phyloP scores from a whole-genome alignment of 495 filamentous ascomycete species.

The Parathielavia hyrcaniae region DNA sequence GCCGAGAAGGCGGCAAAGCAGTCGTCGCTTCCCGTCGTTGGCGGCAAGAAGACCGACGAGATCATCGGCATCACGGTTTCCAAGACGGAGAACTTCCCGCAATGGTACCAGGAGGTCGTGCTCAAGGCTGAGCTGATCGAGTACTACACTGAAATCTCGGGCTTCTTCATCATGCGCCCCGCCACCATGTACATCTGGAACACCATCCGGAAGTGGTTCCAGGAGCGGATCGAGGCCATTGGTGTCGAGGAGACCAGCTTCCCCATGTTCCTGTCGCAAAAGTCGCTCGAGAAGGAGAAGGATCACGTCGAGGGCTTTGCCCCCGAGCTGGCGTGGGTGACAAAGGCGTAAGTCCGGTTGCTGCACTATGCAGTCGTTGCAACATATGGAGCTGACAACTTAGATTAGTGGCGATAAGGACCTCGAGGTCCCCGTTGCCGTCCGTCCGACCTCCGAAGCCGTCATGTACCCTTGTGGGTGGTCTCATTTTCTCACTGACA shows the following conservation, averaged over 20 bases:
- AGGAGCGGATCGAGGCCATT: constrained; percentile 74
- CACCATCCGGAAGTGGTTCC: constrained; percentile 83
- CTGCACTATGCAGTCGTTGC: background rate
- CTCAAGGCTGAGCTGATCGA: constrained; percentile 93
- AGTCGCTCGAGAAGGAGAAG: constrained; percentile 89
- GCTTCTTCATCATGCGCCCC: constrained; percentile 89
- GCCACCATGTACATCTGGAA: constrained; percentile 90
- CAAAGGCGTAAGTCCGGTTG: constrained; percentile 66
- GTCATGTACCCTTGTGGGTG: constrained; percentile 69
- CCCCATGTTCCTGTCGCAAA: constrained; percentile 86
- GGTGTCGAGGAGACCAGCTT: constrained; percentile 94
- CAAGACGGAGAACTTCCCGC: constrained; percentile 81
- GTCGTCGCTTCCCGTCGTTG: constrained; percentile 40
- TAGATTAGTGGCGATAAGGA: constrained; percentile 70
- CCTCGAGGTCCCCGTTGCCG: constrained; percentile 89
- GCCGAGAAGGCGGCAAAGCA: constrained; percentile 61
- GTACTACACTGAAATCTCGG: constrained; percentile 66
- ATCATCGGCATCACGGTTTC: constrained; percentile 79
- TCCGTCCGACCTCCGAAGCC: constrained; percentile 90
- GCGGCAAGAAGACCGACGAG: constrained; percentile 49
- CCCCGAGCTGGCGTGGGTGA: constrained; percentile 97
- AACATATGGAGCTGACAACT: background rate
- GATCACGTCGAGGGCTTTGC: constrained; percentile 96
- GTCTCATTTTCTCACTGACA: constrained; percentile 12
- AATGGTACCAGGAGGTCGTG: constrained; percentile 94